phyloP scores from a whole-genome alignment of 2,329 filamentous ascomycete genomes.

The Arthrobotrys sphaeroides region DNA sequence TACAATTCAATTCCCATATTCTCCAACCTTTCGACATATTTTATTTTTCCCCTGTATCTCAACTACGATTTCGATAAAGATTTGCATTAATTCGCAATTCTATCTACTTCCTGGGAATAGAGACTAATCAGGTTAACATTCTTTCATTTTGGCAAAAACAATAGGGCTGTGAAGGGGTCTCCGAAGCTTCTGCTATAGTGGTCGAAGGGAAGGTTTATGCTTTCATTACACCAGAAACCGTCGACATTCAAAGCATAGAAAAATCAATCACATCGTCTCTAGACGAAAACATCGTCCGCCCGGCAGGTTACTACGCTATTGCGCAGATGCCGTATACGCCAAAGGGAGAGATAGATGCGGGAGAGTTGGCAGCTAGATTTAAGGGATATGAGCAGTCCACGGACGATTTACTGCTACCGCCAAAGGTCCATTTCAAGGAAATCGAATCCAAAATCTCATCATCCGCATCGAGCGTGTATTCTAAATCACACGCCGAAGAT shows the following conservation, averaged over 20 bases:
- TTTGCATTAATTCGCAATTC: conserved; percentile 37
- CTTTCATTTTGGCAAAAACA: background rate
- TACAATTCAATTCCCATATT: conserved; percentile 17
- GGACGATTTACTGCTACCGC: conserved; percentile 23
- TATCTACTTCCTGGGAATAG: conserved; percentile 7
- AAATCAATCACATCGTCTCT: conserved; percentile 35
- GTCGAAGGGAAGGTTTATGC: conserved; percentile 45
- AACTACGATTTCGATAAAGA: conserved; percentile 37
- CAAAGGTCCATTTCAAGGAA: conserved; percentile 38
- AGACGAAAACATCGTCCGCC: conserved; percentile 38
- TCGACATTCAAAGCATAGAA: conserved; percentile 47
- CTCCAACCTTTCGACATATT: conserved; percentile 18
- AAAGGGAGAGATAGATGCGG: conserved; percentile 41
- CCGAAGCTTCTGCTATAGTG: conserved; percentile 24
- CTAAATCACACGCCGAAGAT: conserved; percentile 4
- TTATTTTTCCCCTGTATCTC: conserved; percentile 25
- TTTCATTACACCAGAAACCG: conserved; percentile 49
- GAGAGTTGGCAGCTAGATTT: conserved; percentile 31
- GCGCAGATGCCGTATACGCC: conserved; percentile 42
- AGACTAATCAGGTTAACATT: conserved; percentile 40
- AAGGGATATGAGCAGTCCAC: conserved; percentile 23
- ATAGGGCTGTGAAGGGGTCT: conserved; percentile 47
- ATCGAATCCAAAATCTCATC: conserved; percentile 13
- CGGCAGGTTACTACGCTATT: conserved; percentile 28
- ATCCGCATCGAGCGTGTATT: conserved; percentile 37